Conservation (phyloP, 768 basidiomycete genomes). For the Floccularia luteovirens region DNA sequence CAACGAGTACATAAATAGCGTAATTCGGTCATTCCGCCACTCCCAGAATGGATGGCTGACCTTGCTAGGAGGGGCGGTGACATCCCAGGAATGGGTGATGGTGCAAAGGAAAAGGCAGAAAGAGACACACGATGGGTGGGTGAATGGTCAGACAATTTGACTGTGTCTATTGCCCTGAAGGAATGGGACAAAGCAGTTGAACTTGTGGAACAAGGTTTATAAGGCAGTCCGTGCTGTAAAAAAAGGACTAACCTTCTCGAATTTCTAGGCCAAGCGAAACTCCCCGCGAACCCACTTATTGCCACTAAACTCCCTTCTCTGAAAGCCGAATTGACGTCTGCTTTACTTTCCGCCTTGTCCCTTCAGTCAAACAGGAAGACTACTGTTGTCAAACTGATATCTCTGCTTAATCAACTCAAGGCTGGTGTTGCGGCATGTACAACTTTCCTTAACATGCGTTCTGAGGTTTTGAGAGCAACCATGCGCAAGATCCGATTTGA, state of each 20-base stretch:
- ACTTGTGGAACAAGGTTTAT: constrained; percentile 74
- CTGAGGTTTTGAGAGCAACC: constrained; percentile 64
- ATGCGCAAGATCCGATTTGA: constrained; percentile 88
- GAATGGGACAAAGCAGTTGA: constrained; percentile 86
- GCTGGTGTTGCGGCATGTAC: constrained; percentile 73
- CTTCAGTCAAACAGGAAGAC: constrained; percentile 74
- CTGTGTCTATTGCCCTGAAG: constrained; percentile 83
- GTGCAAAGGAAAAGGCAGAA: constrained; percentile 69
- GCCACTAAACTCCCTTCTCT: constrained; percentile 57
- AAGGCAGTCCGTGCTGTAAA: neutral
- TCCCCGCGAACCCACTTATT: constrained; percentile 44
- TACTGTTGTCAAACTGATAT: constrained; percentile 60
- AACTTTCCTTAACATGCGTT: constrained; percentile 76
- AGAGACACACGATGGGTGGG: constrained; percentile 81
- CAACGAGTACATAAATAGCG: constrained; percentile 10
- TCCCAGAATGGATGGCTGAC: constrained; percentile 76
- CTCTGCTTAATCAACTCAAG: constrained; percentile 66
- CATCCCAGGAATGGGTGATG: constrained; percentile 32
- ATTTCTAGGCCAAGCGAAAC: constrained; percentile 49
- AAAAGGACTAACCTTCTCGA: neutral
- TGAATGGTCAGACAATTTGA: constrained; percentile 88
- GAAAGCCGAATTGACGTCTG: constrained; percentile 57
- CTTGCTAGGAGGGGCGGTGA: constrained; percentile 51
- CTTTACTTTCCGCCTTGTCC: constrained; percentile 69
- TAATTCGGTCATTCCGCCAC: constrained; percentile 37